Evolutionary conservation across 768 basidiomycete genomes (phyloP), one percentile per base, ranked within the genome.

Genomic region (Myochromella boudieri): DNA sequence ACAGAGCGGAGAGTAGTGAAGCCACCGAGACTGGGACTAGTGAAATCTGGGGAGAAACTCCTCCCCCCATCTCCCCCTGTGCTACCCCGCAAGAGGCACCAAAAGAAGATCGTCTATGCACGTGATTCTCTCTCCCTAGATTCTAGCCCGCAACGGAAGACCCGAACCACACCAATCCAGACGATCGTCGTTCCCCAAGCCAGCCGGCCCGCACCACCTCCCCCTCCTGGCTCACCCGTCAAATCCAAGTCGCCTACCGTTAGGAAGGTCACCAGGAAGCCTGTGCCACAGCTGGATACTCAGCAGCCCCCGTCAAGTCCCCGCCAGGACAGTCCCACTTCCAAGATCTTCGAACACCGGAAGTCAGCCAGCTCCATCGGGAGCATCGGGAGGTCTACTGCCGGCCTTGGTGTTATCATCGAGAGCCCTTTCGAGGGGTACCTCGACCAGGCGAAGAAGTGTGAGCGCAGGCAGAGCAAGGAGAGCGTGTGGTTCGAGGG

Each of bases 21-120:
- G n/a, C n/a, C n/a, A n/a, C 33, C 7, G 17, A 26, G 41, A 4
- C 15, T 18, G 6, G 12, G 4, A n/a, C 36, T 27, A 4, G 18
- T 20, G 17, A 42, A 24, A 15, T 18, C 12, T 25, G 42, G 24
- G 14, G 25, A 37, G 26, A 46, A 34, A 10, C 37, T 26, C 6
- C 24, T 2, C 26, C 4, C 14, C 7, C 21, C 17, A n/a, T 11
- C 17, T 2, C 12, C 42, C 25, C 18, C 40, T 32, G 44, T 15
- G 5, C 15, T 20, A 25, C 12, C 12, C 6, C 42, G 29, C 3
- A 37, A 15, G 15, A 6, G 26, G 29, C 44, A 39, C 29, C 41
- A 32, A 32, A 51, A 51, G 49, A 45, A 46, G 41, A 51, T 54
- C 10, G 28, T 42, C 2, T 27, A 51, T 17, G 22, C 53, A 4